A percentile compares a stretch with the other conserved stretches of the same genome.
These are phyloP conservation scores for Corchorus capsularis DNA, from an alignment of 345 rosid species.

Conservation along the genomic window DNA sequence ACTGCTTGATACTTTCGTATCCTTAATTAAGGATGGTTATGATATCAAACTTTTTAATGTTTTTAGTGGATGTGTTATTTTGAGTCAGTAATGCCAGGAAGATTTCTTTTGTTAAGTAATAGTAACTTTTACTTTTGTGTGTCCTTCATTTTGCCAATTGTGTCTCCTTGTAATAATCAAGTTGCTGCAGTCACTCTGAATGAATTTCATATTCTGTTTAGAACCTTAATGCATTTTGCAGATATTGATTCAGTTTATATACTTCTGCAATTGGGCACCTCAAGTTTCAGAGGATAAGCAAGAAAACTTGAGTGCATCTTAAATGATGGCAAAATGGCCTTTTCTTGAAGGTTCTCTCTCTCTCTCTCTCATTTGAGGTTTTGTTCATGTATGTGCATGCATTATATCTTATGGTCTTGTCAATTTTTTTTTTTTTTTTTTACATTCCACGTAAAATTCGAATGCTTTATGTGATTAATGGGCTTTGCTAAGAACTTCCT, in stretches of 20 bases:
- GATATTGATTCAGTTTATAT: constrained; percentile 73
- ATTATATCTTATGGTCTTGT: neutral
- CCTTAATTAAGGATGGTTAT: constrained; percentile 28
- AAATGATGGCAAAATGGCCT: constrained; percentile 10
- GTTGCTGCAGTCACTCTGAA: neutral
- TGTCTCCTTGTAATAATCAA: neutral
- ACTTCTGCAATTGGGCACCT: constrained; percentile 44
- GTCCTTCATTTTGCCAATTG: neutral
- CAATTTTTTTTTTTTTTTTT: neutral
- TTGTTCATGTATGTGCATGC: neutral
- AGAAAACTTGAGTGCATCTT: constrained; percentile 27
- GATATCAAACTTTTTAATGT: neutral
- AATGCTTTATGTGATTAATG: neutral
- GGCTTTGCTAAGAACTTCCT: neutral
- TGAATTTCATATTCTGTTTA: constrained; percentile 18
- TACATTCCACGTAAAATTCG: neutral
- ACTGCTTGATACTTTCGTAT: constrained; percentile 74
- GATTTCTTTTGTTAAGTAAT: neutral
- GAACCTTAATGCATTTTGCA: constrained; percentile 41
- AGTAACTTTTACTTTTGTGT: neutral
- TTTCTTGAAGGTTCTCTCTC: constrained; percentile 14
- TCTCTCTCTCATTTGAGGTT: neutral
- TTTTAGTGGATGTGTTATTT: neutral
- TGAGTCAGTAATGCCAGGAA: neutral
- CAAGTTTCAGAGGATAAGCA: constrained; percentile 25